A percentile compares a stretch with the other conserved stretches of the same genome.
Evolutionary conservation across 768 basidiomycete genomes (phyloP).

Genomic region (Suillus variegatus): DNA sequence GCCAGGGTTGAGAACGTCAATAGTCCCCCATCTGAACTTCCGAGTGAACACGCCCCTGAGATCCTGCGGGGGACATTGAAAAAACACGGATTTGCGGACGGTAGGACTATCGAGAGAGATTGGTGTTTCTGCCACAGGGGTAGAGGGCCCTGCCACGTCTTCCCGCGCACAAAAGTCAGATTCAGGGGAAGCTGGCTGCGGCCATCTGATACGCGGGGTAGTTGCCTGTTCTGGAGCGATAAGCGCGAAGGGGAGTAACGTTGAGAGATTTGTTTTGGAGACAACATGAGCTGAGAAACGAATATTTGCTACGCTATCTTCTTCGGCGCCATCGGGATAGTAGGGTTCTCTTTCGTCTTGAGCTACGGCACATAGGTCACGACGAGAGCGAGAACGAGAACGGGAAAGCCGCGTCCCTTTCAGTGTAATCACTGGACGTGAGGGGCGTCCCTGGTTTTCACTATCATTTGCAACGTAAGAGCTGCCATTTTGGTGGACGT

Average conservation of each 20-base stretch:
- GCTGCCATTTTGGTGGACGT: conserved; percentile 24
- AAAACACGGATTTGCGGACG: conserved; percentile 37
- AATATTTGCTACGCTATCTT: conserved; percentile 71
- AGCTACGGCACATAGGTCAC: conserved; percentile 61
- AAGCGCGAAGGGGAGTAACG: conserved; percentile 75
- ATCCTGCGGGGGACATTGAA: conserved; percentile 62
- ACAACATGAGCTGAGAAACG: conserved; percentile 75
- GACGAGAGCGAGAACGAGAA: conserved; percentile 74
- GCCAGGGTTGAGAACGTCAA: conserved; percentile 82
- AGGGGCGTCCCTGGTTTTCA: conserved; percentile 52
- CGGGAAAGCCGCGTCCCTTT: conserved; percentile 46
- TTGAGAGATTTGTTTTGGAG: conserved; percentile 57
- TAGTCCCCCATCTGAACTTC: conserved; percentile 85
- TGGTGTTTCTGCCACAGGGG: conserved; percentile 28
- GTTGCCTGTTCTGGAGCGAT: conserved; percentile 68
- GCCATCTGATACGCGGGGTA: conserved; percentile 33
- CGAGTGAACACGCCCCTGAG: conserved; percentile 75
- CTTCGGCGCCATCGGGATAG: conserved; percentile 57
- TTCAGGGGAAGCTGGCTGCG: conserved; percentile 18
- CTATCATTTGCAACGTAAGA: conserved; percentile 35
- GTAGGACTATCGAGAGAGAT: conserved; percentile 37
- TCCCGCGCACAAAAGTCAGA: conserved; percentile 22
- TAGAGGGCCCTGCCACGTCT: conserved; percentile 20
- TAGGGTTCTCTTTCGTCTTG: conserved; percentile 59
- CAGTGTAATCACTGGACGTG: conserved; percentile 79